Conservation (phyloP, 495 filamentous ascomycete species). For the Thozetella sp. region DNA sequence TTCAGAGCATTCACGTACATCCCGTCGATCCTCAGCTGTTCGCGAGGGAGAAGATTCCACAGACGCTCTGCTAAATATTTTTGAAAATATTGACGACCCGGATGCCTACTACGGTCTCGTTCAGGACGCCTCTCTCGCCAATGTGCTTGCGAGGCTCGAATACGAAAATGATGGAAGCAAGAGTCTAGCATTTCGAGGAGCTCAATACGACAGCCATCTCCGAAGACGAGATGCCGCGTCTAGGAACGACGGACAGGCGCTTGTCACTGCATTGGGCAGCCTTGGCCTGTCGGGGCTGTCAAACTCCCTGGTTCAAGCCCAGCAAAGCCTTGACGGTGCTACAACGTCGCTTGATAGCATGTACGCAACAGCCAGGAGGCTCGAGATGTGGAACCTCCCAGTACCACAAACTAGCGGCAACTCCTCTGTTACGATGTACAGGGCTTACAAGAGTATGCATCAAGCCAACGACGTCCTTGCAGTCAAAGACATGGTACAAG, state of each 20-base stretch:
- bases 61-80: constrained; percentile 76
- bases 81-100: constrained; percentile 89
- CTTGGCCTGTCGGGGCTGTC: constrained; percentile 75
- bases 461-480: constrained; percentile 57
- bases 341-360: constrained; percentile 66
- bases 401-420: constrained; percentile 63
- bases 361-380: constrained; percentile 78
- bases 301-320: constrained; percentile 68
- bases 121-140: constrained; percentile 71
- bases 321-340: constrained; percentile 54
- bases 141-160: constrained; percentile 81
- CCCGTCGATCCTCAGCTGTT: constrained; percentile 67
- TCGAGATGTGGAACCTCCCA: constrained; percentile 93
- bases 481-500: constrained; percentile 56
- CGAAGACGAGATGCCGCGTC: constrained; percentile 44
- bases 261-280: constrained; percentile 64
- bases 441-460: constrained; percentile 77
- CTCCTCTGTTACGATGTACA: constrained; percentile 72
- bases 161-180: constrained; percentile 89
- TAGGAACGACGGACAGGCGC: constrained; percentile 42
- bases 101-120: constrained; percentile 95
- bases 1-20: constrained; percentile 53
- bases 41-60: constrained; percentile 56
- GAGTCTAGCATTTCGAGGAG: constrained; percentile 86
- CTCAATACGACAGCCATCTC: constrained; percentile 87